Conservation (phyloP, 495 filamentous ascomycete species). For the Tuber magnatum region DNA sequence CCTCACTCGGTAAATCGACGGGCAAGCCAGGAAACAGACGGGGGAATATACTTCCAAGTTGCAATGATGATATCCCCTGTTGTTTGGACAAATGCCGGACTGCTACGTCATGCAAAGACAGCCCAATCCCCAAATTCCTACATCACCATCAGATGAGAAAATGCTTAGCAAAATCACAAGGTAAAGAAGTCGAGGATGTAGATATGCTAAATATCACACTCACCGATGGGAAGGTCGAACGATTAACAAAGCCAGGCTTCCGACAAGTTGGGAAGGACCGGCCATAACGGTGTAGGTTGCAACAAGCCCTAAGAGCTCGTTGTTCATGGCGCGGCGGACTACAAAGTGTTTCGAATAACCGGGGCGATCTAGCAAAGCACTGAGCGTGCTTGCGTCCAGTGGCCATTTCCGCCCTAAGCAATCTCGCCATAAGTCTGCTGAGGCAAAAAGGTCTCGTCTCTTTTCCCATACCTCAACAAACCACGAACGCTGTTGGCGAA, state of each 20-base stretch:
- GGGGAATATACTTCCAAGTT: conserved; percentile 57
- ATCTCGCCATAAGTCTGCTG: conserved; percentile 43
- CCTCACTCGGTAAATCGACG: conserved; percentile 43
- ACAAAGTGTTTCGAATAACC: conserved; percentile 59
- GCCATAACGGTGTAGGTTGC: conserved; percentile 55
- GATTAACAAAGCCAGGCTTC: conserved; percentile 54
- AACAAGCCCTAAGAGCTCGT: conserved; percentile 53
- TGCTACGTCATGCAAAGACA: conserved; percentile 53
- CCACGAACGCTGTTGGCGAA: conserved; percentile 41
- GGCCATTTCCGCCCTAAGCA: conserved; percentile 43
- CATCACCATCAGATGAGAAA: conserved; percentile 10
- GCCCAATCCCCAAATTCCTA: conserved; percentile 50
- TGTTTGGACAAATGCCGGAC: conserved; percentile 49
- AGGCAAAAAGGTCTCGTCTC: conserved; percentile 41
- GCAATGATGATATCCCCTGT: conserved; percentile 51
- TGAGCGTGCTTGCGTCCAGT: conserved; percentile 51
- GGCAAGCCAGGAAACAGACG: conserved; percentile 55
- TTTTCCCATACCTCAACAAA: conserved; percentile 44
- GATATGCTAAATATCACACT: not conserved
- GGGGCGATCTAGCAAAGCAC: conserved; percentile 51
- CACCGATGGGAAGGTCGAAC: conserved; percentile 50
- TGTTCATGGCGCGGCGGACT: conserved; percentile 49
- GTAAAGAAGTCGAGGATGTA: not conserved
- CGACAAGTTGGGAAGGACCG: conserved; percentile 52
- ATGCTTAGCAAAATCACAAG: not conserved